These are phyloP conservation scores for Amanita molliuscula DNA, from an alignment of 768 basidiomycete species.

Conservation along the genomic window DNA sequence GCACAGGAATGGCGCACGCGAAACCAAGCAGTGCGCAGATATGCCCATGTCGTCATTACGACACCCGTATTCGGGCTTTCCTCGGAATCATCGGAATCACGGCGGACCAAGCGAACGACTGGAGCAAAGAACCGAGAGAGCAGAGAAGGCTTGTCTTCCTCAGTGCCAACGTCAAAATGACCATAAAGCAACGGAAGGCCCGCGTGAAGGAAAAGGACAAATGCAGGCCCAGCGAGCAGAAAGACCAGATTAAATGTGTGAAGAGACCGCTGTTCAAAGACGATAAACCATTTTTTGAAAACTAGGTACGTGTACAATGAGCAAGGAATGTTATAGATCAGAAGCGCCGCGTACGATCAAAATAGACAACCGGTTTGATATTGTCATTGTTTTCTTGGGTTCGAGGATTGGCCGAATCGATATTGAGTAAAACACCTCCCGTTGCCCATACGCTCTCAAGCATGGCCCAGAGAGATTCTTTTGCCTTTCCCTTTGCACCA, in stretches of 20 bases:
- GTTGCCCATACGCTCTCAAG: conserved; percentile 55
- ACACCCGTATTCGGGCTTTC: neutral
- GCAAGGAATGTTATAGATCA: neutral
- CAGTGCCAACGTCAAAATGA: conserved; percentile 3
- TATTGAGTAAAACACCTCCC: conserved; percentile 43
- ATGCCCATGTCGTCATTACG: no score
- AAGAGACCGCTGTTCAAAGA: conserved; percentile 42
- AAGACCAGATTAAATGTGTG: conserved; percentile 48
- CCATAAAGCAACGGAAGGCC: conserved; percentile 13
- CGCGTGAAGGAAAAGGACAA: conserved; percentile 31
- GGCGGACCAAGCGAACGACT: neutral
- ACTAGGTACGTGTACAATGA: conserved; percentile 2
- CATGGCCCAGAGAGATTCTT: conserved; percentile 62
- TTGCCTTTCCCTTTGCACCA: conserved; percentile 39
- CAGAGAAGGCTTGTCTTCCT: conserved; percentile 2
- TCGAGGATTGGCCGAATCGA: conserved; percentile 17
- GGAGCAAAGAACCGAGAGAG: conserved; percentile 5
- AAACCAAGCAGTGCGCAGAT: neutral
- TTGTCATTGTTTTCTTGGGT: conserved; percentile 8
- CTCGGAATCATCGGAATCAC: neutral
- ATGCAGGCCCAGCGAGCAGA: conserved; percentile 51
- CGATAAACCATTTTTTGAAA: conserved; percentile 23
- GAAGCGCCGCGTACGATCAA: conserved; percentile 47
- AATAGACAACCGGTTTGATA: conserved; percentile 46
- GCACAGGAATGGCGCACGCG: neutral